Base-by-base conservation (phyloP, 1,284 basidiomycete species). In the Cutaneotrichosporon mucoides region DNA sequence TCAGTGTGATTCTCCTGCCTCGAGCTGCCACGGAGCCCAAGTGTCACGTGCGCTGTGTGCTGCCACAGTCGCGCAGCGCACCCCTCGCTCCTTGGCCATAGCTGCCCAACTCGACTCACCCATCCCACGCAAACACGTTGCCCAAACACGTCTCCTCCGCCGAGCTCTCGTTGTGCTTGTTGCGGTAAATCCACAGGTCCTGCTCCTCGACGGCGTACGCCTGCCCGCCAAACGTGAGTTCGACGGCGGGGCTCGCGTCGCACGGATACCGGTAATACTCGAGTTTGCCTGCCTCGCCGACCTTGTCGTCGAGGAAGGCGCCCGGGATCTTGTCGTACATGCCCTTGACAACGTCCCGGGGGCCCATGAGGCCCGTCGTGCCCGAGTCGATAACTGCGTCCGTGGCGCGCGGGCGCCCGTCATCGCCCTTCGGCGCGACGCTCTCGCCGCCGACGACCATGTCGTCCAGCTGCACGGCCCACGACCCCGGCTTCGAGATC, bases 281-380 rank as follows among this genome's bases (percentile, higher is more conserved):
- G 45, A 47, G 38, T 7, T 85, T 71, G 68, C 84, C 87, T 0
- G 67, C 66, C 0, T 88, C 82, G 35, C 85, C 85, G 0, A 87
- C 85, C 54, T 97, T 91, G 60, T 87, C 84, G 1, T 83, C 82
- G 69, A 86, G 97, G 13, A 35, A 43, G 11, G 51, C 3, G n/a
- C 51, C 42, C 4, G 51, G 40, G 55, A 98, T 82, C 9, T 78
- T 75, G 0, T 83, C 76, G 51, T 95, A 84, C 55, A 82, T 79
- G 7, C 74, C 68, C 2, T 84, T 15, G 3, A 51, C 49, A 15
- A 24, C 38, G n/a, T 51, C 15, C 3, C 33, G 34, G 0, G 94
- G 93, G 0, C 89, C 92, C 9, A 90, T 92, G 51, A 98, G 84
- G 46, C 96, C 85, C 0, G 93, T 95, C 1, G 93, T 96, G 59